These are phyloP conservation scores for Rosa hybrid DNA, from an alignment of 331 rosid species.

Conservation along the genomic window DNA sequence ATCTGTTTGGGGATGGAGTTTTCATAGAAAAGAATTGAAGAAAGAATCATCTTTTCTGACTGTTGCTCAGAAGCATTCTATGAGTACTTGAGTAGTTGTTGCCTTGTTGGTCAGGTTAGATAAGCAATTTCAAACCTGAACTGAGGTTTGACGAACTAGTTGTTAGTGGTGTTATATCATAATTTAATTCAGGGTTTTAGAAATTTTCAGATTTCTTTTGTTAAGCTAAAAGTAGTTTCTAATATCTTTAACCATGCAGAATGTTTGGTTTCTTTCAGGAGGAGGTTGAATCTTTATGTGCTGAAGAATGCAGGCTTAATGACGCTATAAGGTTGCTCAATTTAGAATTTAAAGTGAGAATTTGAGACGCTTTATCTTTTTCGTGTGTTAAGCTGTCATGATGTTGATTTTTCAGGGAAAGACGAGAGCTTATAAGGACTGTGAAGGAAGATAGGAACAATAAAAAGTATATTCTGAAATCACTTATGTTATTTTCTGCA, in stretches of 20 bases:
- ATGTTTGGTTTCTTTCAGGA: conserved; percentile 48
- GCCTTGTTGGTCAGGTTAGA: not conserved
- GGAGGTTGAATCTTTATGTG: conserved; percentile 60
- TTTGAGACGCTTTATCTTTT: conserved; percentile 20
- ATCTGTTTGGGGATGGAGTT: not conserved
- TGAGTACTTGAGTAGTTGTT: not conserved
- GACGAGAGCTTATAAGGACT: conserved; percentile 56
- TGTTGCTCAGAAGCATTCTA: not conserved
- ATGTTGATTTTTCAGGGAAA: conserved; percentile 50
- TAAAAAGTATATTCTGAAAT: conserved; percentile 44
- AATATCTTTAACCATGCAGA: not conserved
- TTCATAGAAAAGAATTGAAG: not conserved
- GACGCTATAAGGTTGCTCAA: conserved; percentile 62
- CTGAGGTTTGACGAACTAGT: conserved; percentile 16
- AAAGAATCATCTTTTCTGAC: not conserved
- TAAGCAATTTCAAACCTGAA: conserved; percentile 7
- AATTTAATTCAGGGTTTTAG: not conserved
- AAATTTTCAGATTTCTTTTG: not conserved
- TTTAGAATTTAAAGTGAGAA: conserved; percentile 8
- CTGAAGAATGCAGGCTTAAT: conserved; percentile 59
- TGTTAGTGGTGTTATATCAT: conserved; percentile 1
- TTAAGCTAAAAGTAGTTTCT: not conserved
- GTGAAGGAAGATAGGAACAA: conserved; percentile 49
- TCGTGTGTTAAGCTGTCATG: conserved; percentile 12
- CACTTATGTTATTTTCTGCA: conserved; percentile 1